Base-by-base conservation (phyloP, 768 basidiomycete species). In the Lactifluus echinatus region DNA sequence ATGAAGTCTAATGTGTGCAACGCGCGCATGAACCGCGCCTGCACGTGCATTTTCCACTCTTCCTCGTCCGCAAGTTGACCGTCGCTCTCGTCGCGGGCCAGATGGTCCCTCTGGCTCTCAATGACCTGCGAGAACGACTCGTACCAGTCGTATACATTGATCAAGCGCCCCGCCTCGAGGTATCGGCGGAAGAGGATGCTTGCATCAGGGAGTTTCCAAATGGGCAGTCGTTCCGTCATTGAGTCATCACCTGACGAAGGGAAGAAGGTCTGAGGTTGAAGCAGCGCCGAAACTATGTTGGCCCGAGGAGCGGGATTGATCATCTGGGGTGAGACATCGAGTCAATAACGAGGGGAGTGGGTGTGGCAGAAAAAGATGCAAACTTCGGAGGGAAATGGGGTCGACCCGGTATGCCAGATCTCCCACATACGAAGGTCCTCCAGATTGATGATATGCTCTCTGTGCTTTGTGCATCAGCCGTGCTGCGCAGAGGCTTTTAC, bases 141-240 rank as follows among this genome's bases (percentile, higher is more conserved):
- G 65, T 83, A 91, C 91, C 89, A 92, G 68, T 93, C 91, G 67
- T 87, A 91, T 2, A 90, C 78, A 66, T 93, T 93, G 69, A 93
- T 81, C 80, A 87, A 79, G 71, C 78, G 84, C 44, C 87, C 88
- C 46, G 86, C 85, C 64, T 90, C 84, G 42, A 84, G 74, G 70
- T 90, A 93, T 21, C 88, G 77, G 46, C 73, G 73, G 72, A 92
- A 89, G 14, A 92, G 72, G 56, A 92, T 86, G 63, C 80, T 84
- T 1, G 81, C 84, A 63, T 93, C 90, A 0, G 88, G 84, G 40
- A 87, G 75, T 45, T 78, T 73, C 74, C 75, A 79, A 6, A 83
- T 64, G 2, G 69, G 63, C 23, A 50, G 36, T 14, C 51, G 51
- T 19, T 55, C 26, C 21, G 24, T 37, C 3, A 36, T 31, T 28